These are phyloP conservation scores for Posidonia australis DNA, from an alignment of 106 monocot species.

Conservation along the genomic window DNA sequence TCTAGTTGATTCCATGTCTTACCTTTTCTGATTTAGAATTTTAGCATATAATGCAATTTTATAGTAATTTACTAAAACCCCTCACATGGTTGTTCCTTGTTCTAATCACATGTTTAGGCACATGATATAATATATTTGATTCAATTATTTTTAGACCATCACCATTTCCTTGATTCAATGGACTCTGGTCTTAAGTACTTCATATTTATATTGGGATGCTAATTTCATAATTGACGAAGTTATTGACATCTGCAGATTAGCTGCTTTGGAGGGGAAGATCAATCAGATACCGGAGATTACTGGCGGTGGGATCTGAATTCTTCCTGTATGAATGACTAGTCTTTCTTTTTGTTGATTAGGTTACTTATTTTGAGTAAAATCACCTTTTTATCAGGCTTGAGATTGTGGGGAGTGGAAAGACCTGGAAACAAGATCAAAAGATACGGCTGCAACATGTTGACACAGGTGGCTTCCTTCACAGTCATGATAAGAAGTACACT, in stretches of 20 bases:
- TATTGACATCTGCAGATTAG: constrained; percentile 1
- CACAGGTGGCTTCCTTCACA: constrained; percentile 72
- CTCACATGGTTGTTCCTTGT: too few species aligned
- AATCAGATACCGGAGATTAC: constrained; percentile 64
- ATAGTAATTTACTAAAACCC: too few species aligned
- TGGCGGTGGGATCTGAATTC: constrained; percentile 43
- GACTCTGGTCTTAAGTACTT: too few species aligned
- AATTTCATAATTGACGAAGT: background rate
- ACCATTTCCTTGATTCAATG: too few species aligned
- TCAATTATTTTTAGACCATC: too few species aligned
- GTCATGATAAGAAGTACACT: constrained; percentile 66
- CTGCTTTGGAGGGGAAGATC: constrained; percentile 59
- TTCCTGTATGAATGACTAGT: background rate
- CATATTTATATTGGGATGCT: too few species aligned
- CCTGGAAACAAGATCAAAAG: constrained; percentile 69
- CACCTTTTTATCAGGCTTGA: constrained; percentile 37
- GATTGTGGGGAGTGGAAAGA: constrained; percentile 49
- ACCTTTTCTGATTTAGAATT: too few species aligned
- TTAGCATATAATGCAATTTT: too few species aligned
- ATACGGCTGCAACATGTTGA: constrained; percentile 59
- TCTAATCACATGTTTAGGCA: too few species aligned
- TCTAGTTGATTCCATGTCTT: too few species aligned
- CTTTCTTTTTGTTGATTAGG: background rate
- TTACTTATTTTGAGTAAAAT: background rate
- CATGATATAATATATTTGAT: too few species aligned